Evolutionary conservation across 2,329 filamentous ascomycete species (phyloP).

Genomic region (Fusarium miscanthi): DNA sequence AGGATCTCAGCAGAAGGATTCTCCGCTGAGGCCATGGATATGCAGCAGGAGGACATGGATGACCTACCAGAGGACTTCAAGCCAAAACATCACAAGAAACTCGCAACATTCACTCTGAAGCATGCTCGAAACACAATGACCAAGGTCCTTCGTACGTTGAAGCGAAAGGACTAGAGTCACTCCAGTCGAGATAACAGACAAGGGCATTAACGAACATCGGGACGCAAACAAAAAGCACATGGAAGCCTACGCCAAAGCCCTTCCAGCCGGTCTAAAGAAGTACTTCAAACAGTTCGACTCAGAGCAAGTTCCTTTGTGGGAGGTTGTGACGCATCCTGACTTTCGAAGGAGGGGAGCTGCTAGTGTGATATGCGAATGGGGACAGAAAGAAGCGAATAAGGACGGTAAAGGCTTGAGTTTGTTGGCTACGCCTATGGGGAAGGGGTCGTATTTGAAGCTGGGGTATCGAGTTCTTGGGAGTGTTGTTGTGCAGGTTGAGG

Average conservation of each 20-base stretch:
- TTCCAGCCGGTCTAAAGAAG: not conserved
- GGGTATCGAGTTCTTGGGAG: not conserved
- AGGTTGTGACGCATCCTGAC: not conserved
- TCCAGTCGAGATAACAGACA: too few relatives aligned
- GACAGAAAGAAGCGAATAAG: not conserved
- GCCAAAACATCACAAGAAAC: not conserved
- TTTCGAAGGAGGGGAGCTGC: not conserved
- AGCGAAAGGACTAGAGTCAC: too few relatives aligned
- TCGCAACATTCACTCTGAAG: not conserved
- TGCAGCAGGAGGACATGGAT: not conserved
- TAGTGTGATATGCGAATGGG: slow-evolving; percentile 13
- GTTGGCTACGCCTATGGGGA: not conserved
- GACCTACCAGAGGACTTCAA: not conserved
- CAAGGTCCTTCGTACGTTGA: too few relatives aligned
- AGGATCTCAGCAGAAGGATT: fast-evolving
- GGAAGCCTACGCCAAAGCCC: not conserved
- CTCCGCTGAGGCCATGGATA: not conserved
- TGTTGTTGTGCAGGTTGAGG: not conserved
- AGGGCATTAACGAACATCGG: too few relatives aligned
- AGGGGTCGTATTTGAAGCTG: not conserved
- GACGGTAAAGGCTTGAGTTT: not conserved
- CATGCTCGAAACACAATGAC: too few relatives aligned
- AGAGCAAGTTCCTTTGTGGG: not conserved
- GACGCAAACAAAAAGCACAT: slow-evolving; percentile 4
- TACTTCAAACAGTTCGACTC: not conserved